phyloP scores from a whole-genome alignment of 1,284 basidiomycete species.

The Cryptococcus neoformans region DNA sequence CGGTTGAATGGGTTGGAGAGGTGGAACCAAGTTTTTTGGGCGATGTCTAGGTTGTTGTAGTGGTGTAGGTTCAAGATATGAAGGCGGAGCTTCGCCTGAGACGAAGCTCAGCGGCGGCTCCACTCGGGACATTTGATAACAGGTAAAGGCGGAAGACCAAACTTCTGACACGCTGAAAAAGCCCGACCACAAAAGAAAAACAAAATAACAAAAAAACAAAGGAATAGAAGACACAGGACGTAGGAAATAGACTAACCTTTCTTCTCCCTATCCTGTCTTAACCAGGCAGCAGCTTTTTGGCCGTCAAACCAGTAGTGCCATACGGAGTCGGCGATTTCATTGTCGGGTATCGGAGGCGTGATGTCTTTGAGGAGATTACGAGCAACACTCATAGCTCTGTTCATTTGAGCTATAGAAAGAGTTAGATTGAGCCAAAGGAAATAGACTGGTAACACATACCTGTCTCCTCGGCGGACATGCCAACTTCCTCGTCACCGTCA shows the following conservation, averaged over 20 bases:
- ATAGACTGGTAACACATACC: slow-evolving; percentile 29
- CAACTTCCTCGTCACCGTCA: slow-evolving; percentile 43
- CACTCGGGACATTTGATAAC: slow-evolving; percentile 4
- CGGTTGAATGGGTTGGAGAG: slow-evolving; percentile 3
- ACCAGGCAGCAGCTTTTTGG: slow-evolving; percentile 68
- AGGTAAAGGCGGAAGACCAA: neutral
- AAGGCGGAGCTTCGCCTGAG: slow-evolving; percentile 33
- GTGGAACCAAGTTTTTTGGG: slow-evolving; percentile 6
- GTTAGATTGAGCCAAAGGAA: neutral
- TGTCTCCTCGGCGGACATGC: slow-evolving; percentile 38
- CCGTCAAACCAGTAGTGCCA: slow-evolving; percentile 91
- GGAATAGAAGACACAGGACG: neutral
- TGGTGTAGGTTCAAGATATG: slow-evolving; percentile 33
- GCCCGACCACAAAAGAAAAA: neutral
- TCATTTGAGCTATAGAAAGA: slow-evolving; percentile 62
- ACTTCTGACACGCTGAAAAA: slow-evolving; percentile 1
- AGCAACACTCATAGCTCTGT: slow-evolving; percentile 65
- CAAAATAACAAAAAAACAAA: neutral
- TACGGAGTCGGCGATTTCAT: slow-evolving; percentile 71
- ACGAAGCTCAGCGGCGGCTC: slow-evolving; percentile 30
- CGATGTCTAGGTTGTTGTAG: slow-evolving; percentile 30
- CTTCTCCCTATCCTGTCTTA: slow-evolving; percentile 59
- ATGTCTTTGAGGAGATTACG: slow-evolving; percentile 65
- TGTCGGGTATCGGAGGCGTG: slow-evolving; percentile 67
- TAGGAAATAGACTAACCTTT: slow-evolving; percentile 66